These are phyloP conservation scores for Dalbergia oliveri DNA, from an alignment of 306 rosid genomes.

Conservation along the genomic window DNA sequence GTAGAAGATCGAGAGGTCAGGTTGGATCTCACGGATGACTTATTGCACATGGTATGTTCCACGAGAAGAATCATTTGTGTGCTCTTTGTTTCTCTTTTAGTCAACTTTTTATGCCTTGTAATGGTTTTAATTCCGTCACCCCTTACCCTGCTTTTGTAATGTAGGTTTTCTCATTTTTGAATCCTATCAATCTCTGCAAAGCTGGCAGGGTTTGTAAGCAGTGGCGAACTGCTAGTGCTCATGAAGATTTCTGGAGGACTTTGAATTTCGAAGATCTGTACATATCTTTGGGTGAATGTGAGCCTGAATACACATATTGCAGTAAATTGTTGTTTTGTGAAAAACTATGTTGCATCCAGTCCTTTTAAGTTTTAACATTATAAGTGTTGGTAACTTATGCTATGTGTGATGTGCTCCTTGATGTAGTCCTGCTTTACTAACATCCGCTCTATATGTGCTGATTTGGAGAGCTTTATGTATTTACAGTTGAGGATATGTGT, in stretches of 20 bases:
- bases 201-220: slow-evolving; percentile 87
- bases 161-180: slow-evolving; percentile 92
- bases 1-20: slow-evolving; percentile 65
- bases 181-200: slow-evolving; percentile 80
- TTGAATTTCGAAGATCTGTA: slow-evolving; percentile 77
- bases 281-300: slow-evolving; percentile 82
- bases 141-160: slow-evolving; percentile 16
- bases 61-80: not conserved
- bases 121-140: not conserved
- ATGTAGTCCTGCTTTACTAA: not conserved
- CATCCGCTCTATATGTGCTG: not conserved
- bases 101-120: not conserved
- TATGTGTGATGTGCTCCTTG: not conserved
- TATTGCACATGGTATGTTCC: slow-evolving; percentile 77
- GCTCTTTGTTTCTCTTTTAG: slow-evolving; percentile 9
- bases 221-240: slow-evolving; percentile 90
- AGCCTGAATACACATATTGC: slow-evolving; percentile 46
- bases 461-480: slow-evolving; percentile 37
- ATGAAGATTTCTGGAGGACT: slow-evolving; percentile 90
- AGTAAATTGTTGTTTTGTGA: not conserved
- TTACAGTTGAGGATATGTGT: slow-evolving; percentile 80
- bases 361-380: not conserved
- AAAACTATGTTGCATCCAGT: not conserved
- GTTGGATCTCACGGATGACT: slow-evolving; percentile 87
- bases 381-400: not conserved